A percentile compares a stretch with the other conserved stretches of the same genome.
These are phyloP conservation scores for Schizonepeta tenuifolia DNA, from an alignment of 257 asterid genomes.

Conservation along the genomic window DNA sequence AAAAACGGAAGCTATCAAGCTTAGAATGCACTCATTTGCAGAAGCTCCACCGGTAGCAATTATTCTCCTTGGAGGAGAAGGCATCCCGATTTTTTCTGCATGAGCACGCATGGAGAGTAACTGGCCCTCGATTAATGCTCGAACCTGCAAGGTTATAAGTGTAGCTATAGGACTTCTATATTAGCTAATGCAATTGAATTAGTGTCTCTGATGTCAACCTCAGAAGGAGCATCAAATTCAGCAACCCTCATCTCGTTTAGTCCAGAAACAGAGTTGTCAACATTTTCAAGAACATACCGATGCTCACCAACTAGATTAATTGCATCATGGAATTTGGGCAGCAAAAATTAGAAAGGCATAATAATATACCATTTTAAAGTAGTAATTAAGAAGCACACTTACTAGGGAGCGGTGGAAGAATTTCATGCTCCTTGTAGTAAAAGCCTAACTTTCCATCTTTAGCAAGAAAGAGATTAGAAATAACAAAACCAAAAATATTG, in stretches of 20 bases:
- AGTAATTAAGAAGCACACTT: conserved; percentile 36
- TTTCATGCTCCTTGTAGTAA: conserved; percentile 74
- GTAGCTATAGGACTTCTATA: background rate
- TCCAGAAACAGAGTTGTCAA: conserved; percentile 41
- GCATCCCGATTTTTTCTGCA: conserved; percentile 73
- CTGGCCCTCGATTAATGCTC: conserved; percentile 75
- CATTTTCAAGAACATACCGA: conserved; percentile 50
- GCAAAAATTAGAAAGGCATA: background rate
- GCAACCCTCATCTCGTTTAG: conserved; percentile 44
- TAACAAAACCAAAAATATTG: conserved; percentile 1
- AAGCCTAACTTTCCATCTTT: conserved; percentile 74
- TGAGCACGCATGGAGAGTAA: conserved; percentile 78
- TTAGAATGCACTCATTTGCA: conserved; percentile 55
- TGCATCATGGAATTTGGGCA: conserved; percentile 10
- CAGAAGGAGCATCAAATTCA: conserved; percentile 66
- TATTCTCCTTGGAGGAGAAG: conserved; percentile 69
- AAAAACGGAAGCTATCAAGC: conserved; percentile 59
- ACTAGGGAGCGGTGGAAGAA: conserved; percentile 83
- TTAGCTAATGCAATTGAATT: background rate
- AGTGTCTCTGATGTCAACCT: conserved; percentile 46
- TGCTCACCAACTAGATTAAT: conserved; percentile 64
- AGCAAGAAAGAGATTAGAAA: conserved; percentile 10
- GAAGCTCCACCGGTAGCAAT: conserved; percentile 87
- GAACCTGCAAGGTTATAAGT: conserved; percentile 47
- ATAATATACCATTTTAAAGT: background rate